Evolutionary conservation across 1,284 basidiomycete species (phyloP).

Genomic region (Mrakiaceae sp.): DNA sequence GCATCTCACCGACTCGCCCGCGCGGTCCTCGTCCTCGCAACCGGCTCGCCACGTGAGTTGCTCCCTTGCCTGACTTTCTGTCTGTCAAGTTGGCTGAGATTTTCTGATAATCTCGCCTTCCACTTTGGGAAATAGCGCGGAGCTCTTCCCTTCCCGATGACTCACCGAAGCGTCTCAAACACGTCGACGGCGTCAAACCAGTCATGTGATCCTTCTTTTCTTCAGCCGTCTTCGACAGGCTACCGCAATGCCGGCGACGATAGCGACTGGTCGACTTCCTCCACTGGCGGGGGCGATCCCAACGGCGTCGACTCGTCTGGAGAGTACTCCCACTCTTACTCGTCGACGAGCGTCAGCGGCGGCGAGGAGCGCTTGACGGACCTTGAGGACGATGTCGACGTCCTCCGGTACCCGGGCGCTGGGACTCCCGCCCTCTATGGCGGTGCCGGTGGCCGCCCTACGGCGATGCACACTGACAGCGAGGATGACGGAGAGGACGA

Average conservation of each 20-base stretch:
- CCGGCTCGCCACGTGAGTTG: too few species aligned
- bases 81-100: too few species aligned
- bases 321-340: constrained; percentile 1
- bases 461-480: background rate
- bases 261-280: constrained; percentile 5
- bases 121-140: too few species aligned
- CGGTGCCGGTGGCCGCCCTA: background rate
- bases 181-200: background rate
- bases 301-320: background rate
- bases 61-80: too few species aligned
- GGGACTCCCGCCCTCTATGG: background rate
- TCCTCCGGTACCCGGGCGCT: background rate
- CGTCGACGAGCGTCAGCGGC: background rate
- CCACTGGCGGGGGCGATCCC: background rate
- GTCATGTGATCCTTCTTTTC: background rate
- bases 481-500: background rate
- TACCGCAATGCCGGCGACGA: background rate
- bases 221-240: background rate
- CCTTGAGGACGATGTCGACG: background rate
- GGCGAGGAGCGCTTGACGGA: background rate
- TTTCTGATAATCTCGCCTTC: too few species aligned
- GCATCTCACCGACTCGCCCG: background rate
- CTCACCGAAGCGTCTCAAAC: background rate
- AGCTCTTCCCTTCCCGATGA: constrained; percentile 4
- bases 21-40: background rate